Evolutionary conservation across 169 alveolate genomes (phyloP), one percentile per base, ranked within the genome.

Genomic region (Plasmodium chabaudi): DNA sequence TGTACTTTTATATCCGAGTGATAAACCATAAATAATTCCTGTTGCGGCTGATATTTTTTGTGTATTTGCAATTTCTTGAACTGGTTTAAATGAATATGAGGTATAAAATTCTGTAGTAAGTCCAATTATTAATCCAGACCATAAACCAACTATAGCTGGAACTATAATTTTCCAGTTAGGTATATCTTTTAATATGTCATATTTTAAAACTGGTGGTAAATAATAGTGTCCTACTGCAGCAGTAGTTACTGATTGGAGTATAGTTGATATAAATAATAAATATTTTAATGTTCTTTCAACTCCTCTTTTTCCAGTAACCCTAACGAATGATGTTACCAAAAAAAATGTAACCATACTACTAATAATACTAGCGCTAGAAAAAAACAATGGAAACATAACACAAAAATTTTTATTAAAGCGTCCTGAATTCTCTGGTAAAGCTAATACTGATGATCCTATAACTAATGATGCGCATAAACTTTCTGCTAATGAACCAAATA

Each of bases 401-500:
- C 97, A 95, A 60, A 86, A 89, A 93, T 88, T 91, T 73, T 89
- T 44, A 27, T 92, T 75, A 15, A 47, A 5, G 53, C 70, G 47
- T 3, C 0, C 7, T 25, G 63, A 1, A 1, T 68, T 77, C 19
- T 63, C 82, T 27, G 19, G 63, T 10, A 94, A 53, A 60, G 87
- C 74, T 15, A 46, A 53, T 13, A 95, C 93, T 6, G 96, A 91
- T 2, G 97, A 95, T 9, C 98, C 97, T 13, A 96, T 93, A 55
- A 97, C 98, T 68, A 97, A 87, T 51, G 97, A 97, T 46, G 99
- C 98, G 68, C 98, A 96, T 59, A 97, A 95, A 21, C 97, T 79
- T 92, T 96, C 99, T 9, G 99, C 98, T 46, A 97, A 88, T 53
- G 98, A 96, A 9, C 98, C 99, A 84, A 96, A 97, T 47, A 97